Conservation (phyloP, 106 monocot species). For the Allium cepa region DNA sequence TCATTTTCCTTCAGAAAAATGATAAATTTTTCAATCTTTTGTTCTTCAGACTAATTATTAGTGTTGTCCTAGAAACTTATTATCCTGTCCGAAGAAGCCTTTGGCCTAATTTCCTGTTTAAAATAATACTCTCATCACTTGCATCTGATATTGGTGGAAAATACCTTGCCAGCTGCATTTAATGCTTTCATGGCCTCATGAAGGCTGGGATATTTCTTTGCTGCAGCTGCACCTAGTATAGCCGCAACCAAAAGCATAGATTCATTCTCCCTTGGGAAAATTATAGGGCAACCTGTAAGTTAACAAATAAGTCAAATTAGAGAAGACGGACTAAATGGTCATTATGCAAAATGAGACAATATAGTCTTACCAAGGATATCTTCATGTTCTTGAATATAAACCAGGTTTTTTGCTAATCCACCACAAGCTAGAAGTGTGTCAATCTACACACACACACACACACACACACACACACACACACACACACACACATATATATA, state of each 20-base stretch:
- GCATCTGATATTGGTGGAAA: too few relatives aligned
- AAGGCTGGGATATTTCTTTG: slow-evolving; percentile 58
- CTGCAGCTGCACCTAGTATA: slow-evolving; percentile 89
- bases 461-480: too few relatives aligned
- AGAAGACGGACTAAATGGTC: too few relatives aligned
- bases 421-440: slow-evolving; percentile 95
- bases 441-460: too few relatives aligned
- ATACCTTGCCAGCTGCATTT: slow-evolving; percentile 85
- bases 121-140: too few relatives aligned
- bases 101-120: too few relatives aligned
- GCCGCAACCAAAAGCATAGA: slow-evolving; percentile 89
- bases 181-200: slow-evolving; percentile 90
- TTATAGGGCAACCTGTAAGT: slow-evolving; percentile 57
- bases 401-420: slow-evolving; percentile 81
- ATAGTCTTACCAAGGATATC: slow-evolving; percentile 65
- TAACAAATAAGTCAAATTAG: background rate
- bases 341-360: too few relatives aligned
- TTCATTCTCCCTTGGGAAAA: slow-evolving; percentile 98
- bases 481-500: too few relatives aligned
- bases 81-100: too few relatives aligned
- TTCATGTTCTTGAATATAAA: slow-evolving; percentile 96
- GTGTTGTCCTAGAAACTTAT: background rate
- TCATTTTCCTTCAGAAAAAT: too few relatives aligned
- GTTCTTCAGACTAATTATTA: background rate
- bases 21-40: too few relatives aligned